A percentile compares a stretch with the other conserved stretches of the same genome.
Evolutionary conservation across 2,329 filamentous ascomycete species (phyloP).

Genomic region (Scolecobasidium constrictum): DNA sequence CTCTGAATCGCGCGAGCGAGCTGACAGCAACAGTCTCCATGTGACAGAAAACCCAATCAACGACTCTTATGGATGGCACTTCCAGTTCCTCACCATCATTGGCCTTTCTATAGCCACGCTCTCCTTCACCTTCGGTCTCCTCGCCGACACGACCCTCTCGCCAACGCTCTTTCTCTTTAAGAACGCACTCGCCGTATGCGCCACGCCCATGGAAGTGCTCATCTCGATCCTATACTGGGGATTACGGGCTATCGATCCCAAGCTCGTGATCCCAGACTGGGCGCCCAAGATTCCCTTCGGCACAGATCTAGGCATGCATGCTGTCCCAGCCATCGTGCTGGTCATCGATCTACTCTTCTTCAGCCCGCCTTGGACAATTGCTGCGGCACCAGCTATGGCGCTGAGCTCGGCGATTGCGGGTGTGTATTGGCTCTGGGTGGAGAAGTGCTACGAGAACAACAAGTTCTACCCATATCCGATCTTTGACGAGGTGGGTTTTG

Average conservation of each 20-base stretch:
- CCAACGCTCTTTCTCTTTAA: constrained; percentile 52
- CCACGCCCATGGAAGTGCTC: constrained; percentile 58
- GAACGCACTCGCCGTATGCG: constrained; percentile 54
- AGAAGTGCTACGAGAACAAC: constrained; percentile 58
- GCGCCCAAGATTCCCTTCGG: constrained; percentile 30
- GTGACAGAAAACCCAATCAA: constrained; percentile 28
- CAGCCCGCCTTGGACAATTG: constrained; percentile 62
- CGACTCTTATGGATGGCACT: constrained; percentile 54
- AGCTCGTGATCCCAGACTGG: constrained; percentile 41
- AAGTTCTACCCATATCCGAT: constrained; percentile 78
- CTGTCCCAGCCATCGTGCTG: constrained; percentile 54
- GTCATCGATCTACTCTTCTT: constrained; percentile 55
- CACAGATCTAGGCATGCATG: constrained; percentile 55
- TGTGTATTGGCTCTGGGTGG: constrained; percentile 67
- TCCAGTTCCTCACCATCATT: constrained; percentile 66
- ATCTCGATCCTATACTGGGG: constrained; percentile 67
- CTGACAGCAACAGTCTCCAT: constrained; percentile 16
- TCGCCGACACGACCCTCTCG: constrained; percentile 54
- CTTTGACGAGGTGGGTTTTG: constrained; percentile 56
- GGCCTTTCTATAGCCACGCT: constrained; percentile 50
- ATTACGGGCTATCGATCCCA: constrained; percentile 42
- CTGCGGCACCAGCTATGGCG: constrained; percentile 46
- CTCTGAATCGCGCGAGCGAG: background rate
- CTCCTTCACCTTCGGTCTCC: constrained; percentile 50
- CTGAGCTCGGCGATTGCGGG: constrained; percentile 51